Evolutionary conservation across 116 monocot species (phyloP).

Genomic region (Posidonia oceanica): DNA sequence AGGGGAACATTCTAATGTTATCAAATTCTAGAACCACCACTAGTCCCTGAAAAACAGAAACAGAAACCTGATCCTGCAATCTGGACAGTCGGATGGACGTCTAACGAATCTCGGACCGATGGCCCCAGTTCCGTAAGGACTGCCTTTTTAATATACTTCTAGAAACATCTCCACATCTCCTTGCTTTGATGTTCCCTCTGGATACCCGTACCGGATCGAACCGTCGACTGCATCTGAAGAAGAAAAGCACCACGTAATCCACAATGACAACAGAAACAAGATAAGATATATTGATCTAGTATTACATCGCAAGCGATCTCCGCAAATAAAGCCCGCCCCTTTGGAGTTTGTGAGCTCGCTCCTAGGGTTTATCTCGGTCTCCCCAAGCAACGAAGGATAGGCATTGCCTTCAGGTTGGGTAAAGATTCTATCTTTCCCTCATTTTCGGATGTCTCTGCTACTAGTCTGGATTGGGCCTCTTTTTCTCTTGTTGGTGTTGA

Average conservation of each 20-base stretch:
- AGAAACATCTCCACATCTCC: not conserved
- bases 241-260: no score
- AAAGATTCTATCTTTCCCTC: not conserved
- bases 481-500: not conserved
- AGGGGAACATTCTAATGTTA: no score
- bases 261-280: not conserved
- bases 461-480: not conserved
- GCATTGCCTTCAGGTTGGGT: not conserved
- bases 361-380: not conserved
- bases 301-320: not conserved
- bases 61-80: no score
- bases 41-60: no score
- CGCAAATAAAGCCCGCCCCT: not conserved
- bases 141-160: not conserved
- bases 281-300: not conserved
- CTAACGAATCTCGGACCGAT: no score
- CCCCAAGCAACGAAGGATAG: not conserved
- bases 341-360: not conserved
- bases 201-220: not conserved
- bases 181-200: not conserved
- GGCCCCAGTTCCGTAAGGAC: no score
- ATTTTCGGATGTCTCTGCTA: not conserved
- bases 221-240: no score
- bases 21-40: no score
- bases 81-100: no score